Evolutionary conservation across 176 grass and related monocot genomes (phyloP).

Genomic region (Chloris gayana): DNA sequence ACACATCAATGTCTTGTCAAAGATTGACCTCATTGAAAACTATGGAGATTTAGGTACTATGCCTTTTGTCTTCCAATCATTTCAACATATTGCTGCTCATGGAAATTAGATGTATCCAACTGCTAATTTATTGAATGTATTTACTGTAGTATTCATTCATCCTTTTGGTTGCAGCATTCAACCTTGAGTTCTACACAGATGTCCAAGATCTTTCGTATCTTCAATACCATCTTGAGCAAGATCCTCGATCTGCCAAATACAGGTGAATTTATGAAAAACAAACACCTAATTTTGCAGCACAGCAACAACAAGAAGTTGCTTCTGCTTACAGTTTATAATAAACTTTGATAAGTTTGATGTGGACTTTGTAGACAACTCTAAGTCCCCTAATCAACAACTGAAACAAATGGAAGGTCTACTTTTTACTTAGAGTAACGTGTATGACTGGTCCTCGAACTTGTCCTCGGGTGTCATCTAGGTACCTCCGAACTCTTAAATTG

Average conservation of each 20-base stretch:
- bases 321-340: background rate
- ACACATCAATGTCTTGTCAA: slow-evolving; percentile 94
- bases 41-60: slow-evolving; percentile 87
- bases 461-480: too few species aligned
- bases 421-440: background rate
- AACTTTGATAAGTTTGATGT: background rate
- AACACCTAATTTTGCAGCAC: background rate
- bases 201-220: slow-evolving; percentile 91
- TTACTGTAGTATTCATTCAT: slow-evolving; percentile 29
- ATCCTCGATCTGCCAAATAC: slow-evolving; percentile 92
- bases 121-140: slow-evolving; percentile 32
- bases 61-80: background rate
- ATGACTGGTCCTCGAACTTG: too few species aligned
- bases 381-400: slow-evolving; percentile 4
- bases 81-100: slow-evolving; percentile 1
- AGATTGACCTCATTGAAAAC: slow-evolving; percentile 93
- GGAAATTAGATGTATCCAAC: background rate
- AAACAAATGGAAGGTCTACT: background rate
- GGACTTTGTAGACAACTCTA: background rate
- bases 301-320: background rate
- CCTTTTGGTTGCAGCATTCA: slow-evolving; percentile 68
- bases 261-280: slow-evolving; percentile 40
- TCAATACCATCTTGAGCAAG: slow-evolving; percentile 85
- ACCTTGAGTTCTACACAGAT: slow-evolving; percentile 96
- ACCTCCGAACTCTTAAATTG: too few species aligned